Percentiles rank a stretch among this genome's conserved stretches.
Evolutionary conservation across 129 eudicot species (phyloP).

Genomic region (Deinandra increscens): DNA sequence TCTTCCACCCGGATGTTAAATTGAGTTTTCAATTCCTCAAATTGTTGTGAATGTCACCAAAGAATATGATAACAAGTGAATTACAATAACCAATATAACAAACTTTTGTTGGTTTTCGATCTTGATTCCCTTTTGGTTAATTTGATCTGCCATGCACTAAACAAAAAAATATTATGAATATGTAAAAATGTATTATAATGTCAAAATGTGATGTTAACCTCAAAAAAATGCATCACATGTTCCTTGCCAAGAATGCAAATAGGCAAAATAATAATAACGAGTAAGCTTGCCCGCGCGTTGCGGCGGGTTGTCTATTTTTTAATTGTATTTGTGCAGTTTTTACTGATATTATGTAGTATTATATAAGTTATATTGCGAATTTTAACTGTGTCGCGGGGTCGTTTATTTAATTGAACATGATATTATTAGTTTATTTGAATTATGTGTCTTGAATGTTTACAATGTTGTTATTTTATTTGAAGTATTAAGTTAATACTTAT

Average conservation of each 20-base stretch:
- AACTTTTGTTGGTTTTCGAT: constrained; percentile 82
- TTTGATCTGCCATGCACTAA: constrained; percentile 93
- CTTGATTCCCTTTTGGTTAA: constrained; percentile 76
- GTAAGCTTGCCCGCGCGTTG: no score
- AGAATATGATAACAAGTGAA: constrained; percentile 2
- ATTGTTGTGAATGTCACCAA: constrained; percentile 40
- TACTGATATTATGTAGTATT: no score
- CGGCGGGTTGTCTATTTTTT: no score
- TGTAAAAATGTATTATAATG: neutral
- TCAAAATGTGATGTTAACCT: constrained; percentile 2
- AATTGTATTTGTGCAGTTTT: no score
- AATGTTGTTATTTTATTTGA: no score
- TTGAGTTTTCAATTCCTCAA: constrained; percentile 66
- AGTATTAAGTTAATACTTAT: no score
- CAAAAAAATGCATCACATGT: neutral
- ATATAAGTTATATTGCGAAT: no score
- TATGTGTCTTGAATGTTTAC: no score
- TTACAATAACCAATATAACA: neutral
- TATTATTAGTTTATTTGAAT: no score
- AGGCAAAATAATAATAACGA: no score
- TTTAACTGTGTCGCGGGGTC: no score
- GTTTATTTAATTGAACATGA: no score
- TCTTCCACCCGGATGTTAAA: constrained; percentile 52
- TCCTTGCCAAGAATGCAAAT: neutral
- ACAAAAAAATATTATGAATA: constrained; percentile 9